Base-by-base conservation (phyloP, 2,329 filamentous ascomycete genomes). In the Epichloe gansuensis region DNA sequence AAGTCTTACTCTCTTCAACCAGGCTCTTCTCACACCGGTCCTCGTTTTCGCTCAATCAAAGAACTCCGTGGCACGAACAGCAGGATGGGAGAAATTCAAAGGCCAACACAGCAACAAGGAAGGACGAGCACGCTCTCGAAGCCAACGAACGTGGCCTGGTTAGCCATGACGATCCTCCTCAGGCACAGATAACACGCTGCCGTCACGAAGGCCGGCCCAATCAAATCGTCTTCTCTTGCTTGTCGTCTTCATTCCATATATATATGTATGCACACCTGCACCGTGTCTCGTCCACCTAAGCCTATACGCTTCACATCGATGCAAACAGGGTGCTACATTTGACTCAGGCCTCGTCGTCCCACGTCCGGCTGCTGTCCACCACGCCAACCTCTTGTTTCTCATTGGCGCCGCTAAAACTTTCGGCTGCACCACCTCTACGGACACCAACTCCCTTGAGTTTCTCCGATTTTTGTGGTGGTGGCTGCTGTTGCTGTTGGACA, bases 151-250 rank as follows among this genome's bases (percentile, higher is more conserved):
- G 78, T 66, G 39, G 67, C 68, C 66, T 83, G 70, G 39, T 75
- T 64, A 36, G 61, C 64, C 62, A 83, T 82, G 58, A 87, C 74
- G 55, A 77, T 74, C 40, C 70, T 66, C 11, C 72, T 62, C 47
- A 85, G 67, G 54, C 78, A 82, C 49, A 86, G 67, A 60, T 86
- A 86, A 41, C 85, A 74, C 1, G 74, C 78, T 1, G 79, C 82
- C 8, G 79, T 75, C 62, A 84, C 71, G 60, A 84, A 85, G 1
- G 81, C 81, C 0, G 83, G 82, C 0, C 71, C 81, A 53, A 85
- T 74, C 3, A 21, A 21, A 21, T 4, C 9, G 31, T 31, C 31
- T 31, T 31, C 8, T 31, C 9, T 4, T 31, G 31, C 3, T 31
- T 0, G 4, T 31, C 31, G 9, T 31, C 31, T 31, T 31, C 31